phyloP scores from a whole-genome alignment of 1,284 basidiomycete species.

The Naganishia sp. region DNA sequence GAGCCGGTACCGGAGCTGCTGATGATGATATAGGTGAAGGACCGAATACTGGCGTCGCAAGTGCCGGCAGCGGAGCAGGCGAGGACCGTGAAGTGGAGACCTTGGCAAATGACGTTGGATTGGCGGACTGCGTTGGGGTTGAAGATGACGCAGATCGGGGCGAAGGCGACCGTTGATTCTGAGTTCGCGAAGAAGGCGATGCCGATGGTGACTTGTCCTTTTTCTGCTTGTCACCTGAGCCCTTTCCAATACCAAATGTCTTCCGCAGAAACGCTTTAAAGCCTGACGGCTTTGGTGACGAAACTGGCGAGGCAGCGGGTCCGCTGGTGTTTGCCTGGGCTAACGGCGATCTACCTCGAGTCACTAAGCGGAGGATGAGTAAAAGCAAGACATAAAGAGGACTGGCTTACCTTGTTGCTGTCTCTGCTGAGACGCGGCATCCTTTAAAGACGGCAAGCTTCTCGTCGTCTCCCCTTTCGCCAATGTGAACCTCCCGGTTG shows the following conservation, averaged over 20 bases:
- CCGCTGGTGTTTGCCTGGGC: slow-evolving; percentile 12
- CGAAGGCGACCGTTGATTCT: neutral
- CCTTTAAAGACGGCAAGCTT: slow-evolving; percentile 18
- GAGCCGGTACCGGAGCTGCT: neutral
- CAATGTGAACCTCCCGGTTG: neutral
- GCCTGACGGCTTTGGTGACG: neutral
- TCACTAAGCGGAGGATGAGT: neutral
- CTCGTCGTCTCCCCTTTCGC: slow-evolving; percentile 1
- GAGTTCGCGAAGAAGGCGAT: slow-evolving; percentile 7
- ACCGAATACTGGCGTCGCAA: slow-evolving; percentile 7
- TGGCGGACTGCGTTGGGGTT: neutral
- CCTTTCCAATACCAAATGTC: slow-evolving; percentile 16
- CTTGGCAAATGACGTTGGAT: neutral
- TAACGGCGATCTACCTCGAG: slow-evolving; percentile 13
- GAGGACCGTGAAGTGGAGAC: neutral
- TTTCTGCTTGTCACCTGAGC: slow-evolving; percentile 16
- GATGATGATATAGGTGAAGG: neutral
- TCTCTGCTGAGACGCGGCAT: slow-evolving; percentile 2
- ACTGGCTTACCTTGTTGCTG: slow-evolving; percentile 5
- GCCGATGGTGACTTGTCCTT: neutral
- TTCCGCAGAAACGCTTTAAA: slow-evolving; percentile 19
- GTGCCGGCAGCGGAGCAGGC: neutral
- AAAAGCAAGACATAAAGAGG: neutral
- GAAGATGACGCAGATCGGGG: neutral
- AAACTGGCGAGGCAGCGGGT: neutral